A percentile compares a stretch with the other conserved stretches of the same genome.
These are phyloP conservation scores for Mortierella sp. DNA, from an alignment of 371 early-diverging fungal genomes.

Conservation along the genomic window DNA sequence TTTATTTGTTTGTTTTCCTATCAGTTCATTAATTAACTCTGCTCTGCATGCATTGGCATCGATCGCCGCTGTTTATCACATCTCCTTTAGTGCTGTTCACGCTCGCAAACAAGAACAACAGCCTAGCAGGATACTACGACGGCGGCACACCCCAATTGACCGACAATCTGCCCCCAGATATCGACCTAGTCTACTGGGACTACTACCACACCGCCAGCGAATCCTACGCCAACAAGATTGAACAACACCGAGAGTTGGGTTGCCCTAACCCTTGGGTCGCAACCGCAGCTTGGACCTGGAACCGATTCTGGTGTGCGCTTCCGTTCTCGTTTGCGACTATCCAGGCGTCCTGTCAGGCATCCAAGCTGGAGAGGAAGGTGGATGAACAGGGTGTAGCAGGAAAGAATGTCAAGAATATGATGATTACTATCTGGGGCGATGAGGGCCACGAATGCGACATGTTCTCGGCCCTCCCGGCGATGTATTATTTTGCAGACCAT, in stretches of 20 bases:
- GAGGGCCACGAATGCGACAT: slow-evolving; percentile 93
- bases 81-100: slow-evolving; percentile 72
- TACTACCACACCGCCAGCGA: slow-evolving; percentile 85
- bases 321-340: slow-evolving; percentile 85
- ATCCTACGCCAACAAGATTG: slow-evolving; percentile 80
- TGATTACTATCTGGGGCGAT: slow-evolving; percentile 92
- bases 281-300: slow-evolving; percentile 87
- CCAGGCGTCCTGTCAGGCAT: slow-evolving; percentile 80
- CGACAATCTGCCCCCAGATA: slow-evolving; percentile 73
- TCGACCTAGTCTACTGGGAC: slow-evolving; percentile 90
- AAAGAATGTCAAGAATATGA: slow-evolving; percentile 76
- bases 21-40: background rate
- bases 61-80: background rate
- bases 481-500: slow-evolving; percentile 83
- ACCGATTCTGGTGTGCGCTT: slow-evolving; percentile 84
- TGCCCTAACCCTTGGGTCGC: slow-evolving; percentile 87
- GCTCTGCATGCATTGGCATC: background rate
- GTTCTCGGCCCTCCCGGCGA: slow-evolving; percentile 81
- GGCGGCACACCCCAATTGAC: slow-evolving; percentile 68
- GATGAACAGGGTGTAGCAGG: slow-evolving; percentile 25
- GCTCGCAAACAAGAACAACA: slow-evolving; percentile 81
- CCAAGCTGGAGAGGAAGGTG: slow-evolving; percentile 59
- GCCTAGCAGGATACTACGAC: slow-evolving; percentile 85
- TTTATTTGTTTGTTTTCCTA: background rate
- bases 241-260: slow-evolving; percentile 86